Base-by-base conservation (phyloP, 768 basidiomycete species). In the Clathrus columnatus region DNA sequence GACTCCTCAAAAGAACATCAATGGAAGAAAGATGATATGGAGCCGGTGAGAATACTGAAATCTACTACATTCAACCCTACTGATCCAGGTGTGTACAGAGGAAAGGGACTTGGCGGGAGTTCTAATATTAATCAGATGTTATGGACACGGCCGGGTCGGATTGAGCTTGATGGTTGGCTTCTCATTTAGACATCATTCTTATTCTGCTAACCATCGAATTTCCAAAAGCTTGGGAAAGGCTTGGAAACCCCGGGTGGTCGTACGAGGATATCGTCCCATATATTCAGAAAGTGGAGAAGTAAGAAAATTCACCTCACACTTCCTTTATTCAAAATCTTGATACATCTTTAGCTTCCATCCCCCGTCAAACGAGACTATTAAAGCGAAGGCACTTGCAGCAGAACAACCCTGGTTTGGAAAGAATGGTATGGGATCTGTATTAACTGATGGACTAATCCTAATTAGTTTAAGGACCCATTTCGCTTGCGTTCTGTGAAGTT, bases 201-300 rank as follows among this genome's bases (percentile, higher is more conserved):
- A 5, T 36, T 36, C n/a, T 36, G 2, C 11, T 8, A 14, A 18
- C n/a, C 43, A 3, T 23, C 64, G 63, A 65, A 47, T 4, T 59
- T n/a, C n/a, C n/a, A n/a, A n/a, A n/a, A 61, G 24, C 47, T 11
- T 17, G 46, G 48, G 78, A 79, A 60, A 66, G 68, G 50, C 67
- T 82, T 17, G 79, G 79, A 4, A 80, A 80, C 55, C 68, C 70
- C 0, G 79, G 78, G 5, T 82, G 79, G 79, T 78, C 77, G 58
- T 81, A 75, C 76, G 61, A 68, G 0, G 68, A 72, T 18, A 74
- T 69, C 51, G 50, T 65, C 7, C 69, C 72, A 48, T 74, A 74
- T 57, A 69, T 67, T 2, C 65, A 64, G 57, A 71, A 67, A 48
- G 61, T 67, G 4, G 72, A 73, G 60, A 73, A 60, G 76, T 77